Percentiles rank a stretch among this genome's conserved stretches.
Evolutionary conservation across 495 filamentous ascomycete species (phyloP).

Genomic region (Delitschia confertaspora): DNA sequence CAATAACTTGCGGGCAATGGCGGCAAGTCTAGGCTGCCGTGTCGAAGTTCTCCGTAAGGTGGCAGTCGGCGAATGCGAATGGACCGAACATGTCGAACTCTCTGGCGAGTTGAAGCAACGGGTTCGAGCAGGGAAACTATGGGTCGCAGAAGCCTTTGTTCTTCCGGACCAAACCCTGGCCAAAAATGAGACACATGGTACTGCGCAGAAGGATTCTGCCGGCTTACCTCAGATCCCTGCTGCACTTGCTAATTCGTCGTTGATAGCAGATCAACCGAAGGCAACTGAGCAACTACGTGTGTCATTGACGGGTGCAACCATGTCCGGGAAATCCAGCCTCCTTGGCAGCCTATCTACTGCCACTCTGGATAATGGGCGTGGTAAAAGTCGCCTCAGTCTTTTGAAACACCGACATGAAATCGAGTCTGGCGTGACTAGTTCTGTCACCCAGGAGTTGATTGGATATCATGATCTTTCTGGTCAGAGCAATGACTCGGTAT

Average conservation of each 20-base stretch:
- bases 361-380: conserved; percentile 82
- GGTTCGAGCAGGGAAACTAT: conserved; percentile 51
- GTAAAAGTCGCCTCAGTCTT: conserved; percentile 75
- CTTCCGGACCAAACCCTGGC: conserved; percentile 40
- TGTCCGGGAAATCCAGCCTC: conserved; percentile 88
- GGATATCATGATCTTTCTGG: conserved; percentile 52
- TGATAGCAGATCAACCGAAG: not conserved
- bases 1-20: conserved; percentile 76
- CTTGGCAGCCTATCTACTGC: conserved; percentile 82
- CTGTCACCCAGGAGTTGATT: conserved; percentile 83
- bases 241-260: not conserved
- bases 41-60: conserved; percentile 79
- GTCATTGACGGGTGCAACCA: conserved; percentile 80
- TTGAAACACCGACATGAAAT: conserved; percentile 95
- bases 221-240: not conserved
- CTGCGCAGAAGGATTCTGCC: conserved; percentile 2
- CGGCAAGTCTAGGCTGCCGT: conserved; percentile 77
- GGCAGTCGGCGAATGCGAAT: conserved; percentile 79
- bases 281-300: conserved; percentile 73
- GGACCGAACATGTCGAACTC: conserved; percentile 43
- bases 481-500: conserved; percentile 25
- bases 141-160: conserved; percentile 81
- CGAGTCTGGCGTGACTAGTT: conserved; percentile 82
- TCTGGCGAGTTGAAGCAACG: conserved; percentile 24
- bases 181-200: not conserved